phyloP scores from a whole-genome alignment of 495 filamentous ascomycete species.

The Filosporella fistucella region DNA sequence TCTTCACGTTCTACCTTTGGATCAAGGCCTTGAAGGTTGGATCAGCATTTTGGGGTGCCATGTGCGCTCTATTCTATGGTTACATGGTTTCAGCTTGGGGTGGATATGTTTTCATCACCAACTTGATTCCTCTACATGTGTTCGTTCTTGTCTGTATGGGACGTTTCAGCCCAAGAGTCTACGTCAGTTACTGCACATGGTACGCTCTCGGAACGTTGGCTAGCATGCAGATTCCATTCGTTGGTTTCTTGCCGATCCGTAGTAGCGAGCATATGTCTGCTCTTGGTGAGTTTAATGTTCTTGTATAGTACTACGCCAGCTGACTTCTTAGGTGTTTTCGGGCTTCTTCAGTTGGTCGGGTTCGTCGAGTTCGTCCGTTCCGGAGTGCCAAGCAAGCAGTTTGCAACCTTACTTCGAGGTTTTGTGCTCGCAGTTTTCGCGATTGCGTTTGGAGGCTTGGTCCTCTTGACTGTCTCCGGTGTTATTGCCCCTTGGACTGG shows the following conservation, averaged over 20 bases:
- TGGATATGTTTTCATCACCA: slow-evolving; percentile 99
- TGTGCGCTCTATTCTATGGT: slow-evolving; percentile 95
- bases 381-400: slow-evolving; percentile 86
- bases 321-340: slow-evolving; percentile 76
- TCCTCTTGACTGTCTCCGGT: slow-evolving; percentile 79
- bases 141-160: slow-evolving; percentile 98
- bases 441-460: slow-evolving; percentile 68
- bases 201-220: slow-evolving; percentile 94
- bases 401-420: slow-evolving; percentile 77
- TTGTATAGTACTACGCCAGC: slow-evolving; percentile 9
- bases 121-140: slow-evolving; percentile 90
- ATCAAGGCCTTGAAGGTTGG: slow-evolving; percentile 97
- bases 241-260: slow-evolving; percentile 92
- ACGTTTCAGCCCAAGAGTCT: slow-evolving; percentile 86
- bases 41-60: slow-evolving; percentile 90
- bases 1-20: slow-evolving; percentile 99
- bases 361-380: slow-evolving; percentile 89
- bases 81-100: slow-evolving; percentile 99
- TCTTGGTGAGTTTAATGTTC: slow-evolving; percentile 56
- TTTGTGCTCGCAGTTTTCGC: slow-evolving; percentile 71
- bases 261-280: slow-evolving; percentile 99
- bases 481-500: slow-evolving; percentile 97
- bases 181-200: slow-evolving; percentile 97
- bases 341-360: slow-evolving; percentile 87
- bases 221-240: slow-evolving; percentile 99